A percentile compares a stretch with the other conserved stretches of the same genome.
Evolutionary conservation across 352 stramenopile species (phyloP).

Genomic region (Phytophthora sp.): DNA sequence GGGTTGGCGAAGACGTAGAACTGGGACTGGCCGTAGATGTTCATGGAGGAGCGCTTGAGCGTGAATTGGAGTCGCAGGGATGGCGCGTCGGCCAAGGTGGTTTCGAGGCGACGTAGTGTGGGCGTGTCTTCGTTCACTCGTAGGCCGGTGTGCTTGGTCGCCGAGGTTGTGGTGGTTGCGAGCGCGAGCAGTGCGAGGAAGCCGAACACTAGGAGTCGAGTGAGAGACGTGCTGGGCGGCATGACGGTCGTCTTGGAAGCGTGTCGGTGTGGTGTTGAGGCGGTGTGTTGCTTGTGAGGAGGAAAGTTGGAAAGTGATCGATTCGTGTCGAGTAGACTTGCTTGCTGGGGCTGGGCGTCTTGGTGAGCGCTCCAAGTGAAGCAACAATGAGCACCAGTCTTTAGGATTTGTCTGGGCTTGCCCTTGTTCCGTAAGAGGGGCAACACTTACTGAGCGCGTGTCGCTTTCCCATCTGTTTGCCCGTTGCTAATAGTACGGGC

Average conservation of each 20-base stretch:
- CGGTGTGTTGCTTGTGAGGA: neutral
- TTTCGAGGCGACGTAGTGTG: slow-evolving; percentile 3
- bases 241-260: neutral
- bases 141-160: neutral
- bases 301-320: slow-evolving; percentile 10
- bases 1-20: slow-evolving; percentile 36
- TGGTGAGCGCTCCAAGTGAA: neutral
- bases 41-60: slow-evolving; percentile 33
- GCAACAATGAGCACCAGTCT: neutral
- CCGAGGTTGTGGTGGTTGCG: neutral
- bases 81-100: slow-evolving; percentile 17
- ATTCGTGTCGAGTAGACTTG: too few species aligned
- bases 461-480: neutral
- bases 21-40: slow-evolving; percentile 28
- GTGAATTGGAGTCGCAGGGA: slow-evolving; percentile 29
- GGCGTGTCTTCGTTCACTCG: neutral
- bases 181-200: neutral
- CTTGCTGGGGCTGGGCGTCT: too few species aligned
- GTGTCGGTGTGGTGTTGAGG: neutral
- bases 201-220: neutral
- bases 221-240: neutral
- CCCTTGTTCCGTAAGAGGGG: neutral
- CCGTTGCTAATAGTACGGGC: too few species aligned
- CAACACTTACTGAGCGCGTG: neutral
- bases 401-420: neutral